Evolutionary conservation across 2,329 filamentous ascomycete genomes (phyloP), one percentile per base, ranked within the genome.

Genomic region (Stagonosporopsis vannaccii): DNA sequence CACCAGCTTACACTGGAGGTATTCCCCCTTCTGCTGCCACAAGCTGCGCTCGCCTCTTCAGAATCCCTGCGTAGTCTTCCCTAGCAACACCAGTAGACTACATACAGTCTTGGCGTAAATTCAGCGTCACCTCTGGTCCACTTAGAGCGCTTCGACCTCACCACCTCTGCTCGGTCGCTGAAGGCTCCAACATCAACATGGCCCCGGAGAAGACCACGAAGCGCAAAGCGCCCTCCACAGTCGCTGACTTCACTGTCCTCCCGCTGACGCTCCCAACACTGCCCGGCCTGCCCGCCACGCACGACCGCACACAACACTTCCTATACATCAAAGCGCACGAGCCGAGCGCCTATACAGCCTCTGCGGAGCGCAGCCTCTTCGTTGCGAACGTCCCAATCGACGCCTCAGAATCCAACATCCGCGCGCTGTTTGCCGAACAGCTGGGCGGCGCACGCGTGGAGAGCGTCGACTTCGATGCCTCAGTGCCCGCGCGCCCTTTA

Each of bases 331-430:
- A 91, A 63, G 87, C 87, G 51, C 93, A 98, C 77, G 84, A 88
- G 41, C 92, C 94, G 58, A 91, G 90, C 77, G 84, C 66, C 19
- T 61, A 72, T 22, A 71, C 68, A 11, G 87, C 90, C 13, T 90
- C 89, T 7, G 81, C 84, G 51, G 84, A 90, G 75, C 88, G 93
- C 66, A 92, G 90, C 59, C 83, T 99, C 17, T 99, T 97, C 77
- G 74, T 96, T n/a, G 90, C 93, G 61, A 98, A 99, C 69, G 79
- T 96, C 0, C 95, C 95, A 6, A 82, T 89, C 60, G 93, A 97
- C 72, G 88, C 91, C 56, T 96, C 91, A 4, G 88, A 91, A 53
- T 75, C 81, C 1, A 90, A 93, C 67, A 82, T 98, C 37, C 87
- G 91, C 40, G 82, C 87, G 37, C 79, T 98, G 0, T 96, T 98